phyloP scores from a whole-genome alignment of 331 rosid species.

The Malus hybrid region DNA sequence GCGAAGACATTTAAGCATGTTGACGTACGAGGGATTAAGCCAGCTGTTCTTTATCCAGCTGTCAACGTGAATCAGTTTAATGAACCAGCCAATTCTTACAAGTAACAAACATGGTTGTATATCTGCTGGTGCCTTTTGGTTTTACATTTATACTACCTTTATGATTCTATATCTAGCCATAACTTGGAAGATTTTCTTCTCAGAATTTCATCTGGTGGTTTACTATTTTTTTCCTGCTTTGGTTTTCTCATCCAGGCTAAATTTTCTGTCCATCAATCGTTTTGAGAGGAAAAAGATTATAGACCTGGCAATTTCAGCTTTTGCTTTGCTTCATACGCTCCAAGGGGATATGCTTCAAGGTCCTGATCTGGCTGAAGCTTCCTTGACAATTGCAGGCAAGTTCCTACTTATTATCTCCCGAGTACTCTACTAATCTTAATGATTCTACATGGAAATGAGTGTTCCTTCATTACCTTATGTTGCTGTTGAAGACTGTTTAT shows the following conservation, averaged over 20 bases:
- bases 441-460: not conserved
- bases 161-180: not conserved
- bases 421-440: not conserved
- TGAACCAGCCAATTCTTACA: conserved; percentile 51
- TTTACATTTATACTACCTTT: not conserved
- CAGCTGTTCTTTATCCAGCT: conserved; percentile 72
- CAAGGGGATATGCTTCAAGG: conserved; percentile 31
- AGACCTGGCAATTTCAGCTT: conserved; percentile 76
- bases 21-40: no score
- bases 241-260: conserved; percentile 32
- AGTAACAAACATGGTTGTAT: conserved; percentile 60
- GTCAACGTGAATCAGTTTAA: conserved; percentile 83
- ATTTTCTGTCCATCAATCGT: conserved; percentile 88
- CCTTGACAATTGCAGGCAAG: conserved; percentile 73
- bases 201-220: not conserved
- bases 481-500: not conserved
- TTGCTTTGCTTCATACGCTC: conserved; percentile 49
- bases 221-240: not conserved
- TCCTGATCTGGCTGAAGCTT: conserved; percentile 40
- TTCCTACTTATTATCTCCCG: not conserved
- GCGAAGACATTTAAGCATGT: no score
- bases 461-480: not conserved
- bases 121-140: conserved; percentile 21
- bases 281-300: conserved; percentile 79
- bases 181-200: not conserved